These are phyloP conservation scores for Phytophthora fragariaefolia DNA, from an alignment of 352 stramenopile genomes.

Conservation along the genomic window DNA sequence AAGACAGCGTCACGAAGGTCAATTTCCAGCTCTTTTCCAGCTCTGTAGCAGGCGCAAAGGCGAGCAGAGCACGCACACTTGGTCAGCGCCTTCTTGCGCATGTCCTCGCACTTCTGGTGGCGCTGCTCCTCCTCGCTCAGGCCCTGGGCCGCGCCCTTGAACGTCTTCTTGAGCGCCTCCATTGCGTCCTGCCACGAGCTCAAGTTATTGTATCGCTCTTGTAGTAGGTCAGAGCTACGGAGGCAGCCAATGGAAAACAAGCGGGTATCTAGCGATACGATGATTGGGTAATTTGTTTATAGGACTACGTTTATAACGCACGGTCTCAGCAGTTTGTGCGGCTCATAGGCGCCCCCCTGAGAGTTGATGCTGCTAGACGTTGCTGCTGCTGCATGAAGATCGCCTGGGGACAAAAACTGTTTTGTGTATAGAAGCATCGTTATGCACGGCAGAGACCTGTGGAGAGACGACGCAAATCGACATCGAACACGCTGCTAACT, in stretches of 20 bases:
- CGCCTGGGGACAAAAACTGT: slow-evolving; percentile 11
- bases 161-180: slow-evolving; percentile 73
- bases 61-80: slow-evolving; percentile 60
- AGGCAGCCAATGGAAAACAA: neutral
- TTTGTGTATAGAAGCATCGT: slow-evolving; percentile 20
- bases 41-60: neutral
- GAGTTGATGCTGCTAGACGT: slow-evolving; percentile 7
- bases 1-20: neutral
- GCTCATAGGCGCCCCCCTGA: slow-evolving; percentile 5
- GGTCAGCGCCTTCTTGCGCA: slow-evolving; percentile 68
- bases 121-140: slow-evolving; percentile 48
- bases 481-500: slow-evolving; percentile 37
- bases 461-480: slow-evolving; percentile 28
- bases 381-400: slow-evolving; percentile 2
- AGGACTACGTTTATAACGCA: slow-evolving; percentile 1
- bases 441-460: slow-evolving; percentile 24
- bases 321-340: slow-evolving; percentile 4
- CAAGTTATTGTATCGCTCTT: neutral
- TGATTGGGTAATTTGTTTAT: slow-evolving; percentile 13
- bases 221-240: neutral
- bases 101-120: slow-evolving; percentile 65
- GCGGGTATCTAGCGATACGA: neutral
- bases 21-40: neutral
- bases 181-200: slow-evolving; percentile 37
- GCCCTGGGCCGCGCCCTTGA: slow-evolving; percentile 49